Conservation (phyloP, 257 asterid species). For the Fraxinus anomala region DNA sequence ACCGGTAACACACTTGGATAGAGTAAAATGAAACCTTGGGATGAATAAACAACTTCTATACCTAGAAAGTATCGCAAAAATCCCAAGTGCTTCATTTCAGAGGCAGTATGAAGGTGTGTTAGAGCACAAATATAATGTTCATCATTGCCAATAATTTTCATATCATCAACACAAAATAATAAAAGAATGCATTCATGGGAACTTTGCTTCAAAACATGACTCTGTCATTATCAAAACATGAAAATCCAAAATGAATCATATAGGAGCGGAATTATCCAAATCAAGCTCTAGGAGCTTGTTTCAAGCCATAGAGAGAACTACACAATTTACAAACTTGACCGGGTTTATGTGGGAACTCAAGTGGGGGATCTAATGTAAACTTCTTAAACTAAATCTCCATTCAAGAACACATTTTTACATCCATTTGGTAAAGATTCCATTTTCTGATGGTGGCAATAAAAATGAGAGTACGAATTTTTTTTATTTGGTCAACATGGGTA, state of each 20-base stretch:
- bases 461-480: background rate
- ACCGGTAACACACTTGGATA: background rate
- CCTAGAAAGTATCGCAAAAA: background rate
- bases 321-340: background rate
- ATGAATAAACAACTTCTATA: background rate
- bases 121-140: background rate
- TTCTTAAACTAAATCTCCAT: constrained; percentile 13
- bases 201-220: background rate
- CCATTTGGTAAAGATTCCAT: background rate
- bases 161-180: background rate
- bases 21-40: no score
- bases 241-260: background rate
- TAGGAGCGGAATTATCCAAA: background rate
- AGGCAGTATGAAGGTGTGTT: background rate
- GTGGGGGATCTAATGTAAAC: background rate
- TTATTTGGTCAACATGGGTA: background rate
- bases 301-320: constrained; percentile 3
- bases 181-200: background rate
- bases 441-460: background rate
- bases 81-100: constrained; percentile 6
- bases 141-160: background rate
- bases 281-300: constrained; percentile 1
- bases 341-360: background rate
- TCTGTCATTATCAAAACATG: background rate
- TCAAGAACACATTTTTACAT: background rate